phyloP scores from a whole-genome alignment of 345 rosid species.

The Orychophragmus violaceus region DNA sequence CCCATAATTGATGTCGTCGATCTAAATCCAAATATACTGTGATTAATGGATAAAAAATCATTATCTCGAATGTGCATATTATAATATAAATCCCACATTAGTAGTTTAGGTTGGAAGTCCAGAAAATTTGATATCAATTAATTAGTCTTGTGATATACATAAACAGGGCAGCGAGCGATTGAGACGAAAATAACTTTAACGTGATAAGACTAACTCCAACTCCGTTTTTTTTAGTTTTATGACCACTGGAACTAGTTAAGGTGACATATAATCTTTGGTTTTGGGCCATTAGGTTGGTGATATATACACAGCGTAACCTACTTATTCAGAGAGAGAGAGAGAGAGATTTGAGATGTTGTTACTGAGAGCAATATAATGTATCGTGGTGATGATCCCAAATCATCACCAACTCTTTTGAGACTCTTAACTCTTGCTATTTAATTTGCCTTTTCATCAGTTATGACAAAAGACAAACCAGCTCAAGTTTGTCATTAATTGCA shows the following conservation, averaged over 20 bases:
- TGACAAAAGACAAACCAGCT: constrained; percentile 15
- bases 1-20: no score
- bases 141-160: background rate
- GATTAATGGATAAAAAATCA: no score
- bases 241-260: background rate
- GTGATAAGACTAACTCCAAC: constrained; percentile 14
- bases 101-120: no score
- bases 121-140: no score
- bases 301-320: background rate
- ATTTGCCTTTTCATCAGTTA: constrained; percentile 4
- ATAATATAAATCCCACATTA: no score
- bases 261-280: background rate
- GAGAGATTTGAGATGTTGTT: background rate
- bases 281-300: background rate
- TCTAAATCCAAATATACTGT: no score
- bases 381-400: constrained; percentile 12
- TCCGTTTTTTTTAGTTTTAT: background rate
- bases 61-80: no score
- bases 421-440: background rate
- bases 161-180: background rate
- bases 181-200: background rate
- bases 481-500: background rate
- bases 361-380: background rate
- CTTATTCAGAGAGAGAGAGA: background rate
- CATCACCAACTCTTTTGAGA: background rate